Evolutionary conservation across 345 rosid species (phyloP).

Genomic region (Triadica sebifera): DNA sequence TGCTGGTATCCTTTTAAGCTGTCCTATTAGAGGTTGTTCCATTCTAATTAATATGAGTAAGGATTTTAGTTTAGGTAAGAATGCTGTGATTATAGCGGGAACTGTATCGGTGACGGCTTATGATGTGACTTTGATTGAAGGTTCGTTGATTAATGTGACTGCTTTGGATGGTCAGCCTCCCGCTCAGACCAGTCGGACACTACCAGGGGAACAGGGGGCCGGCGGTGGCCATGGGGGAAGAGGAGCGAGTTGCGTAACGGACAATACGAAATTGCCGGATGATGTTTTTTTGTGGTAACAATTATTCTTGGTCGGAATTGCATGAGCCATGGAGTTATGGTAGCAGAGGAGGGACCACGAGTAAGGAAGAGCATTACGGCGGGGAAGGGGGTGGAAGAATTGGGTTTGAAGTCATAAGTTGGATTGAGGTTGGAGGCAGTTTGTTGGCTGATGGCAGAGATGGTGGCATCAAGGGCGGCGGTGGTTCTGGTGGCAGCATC

Average conservation of each 20-base stretch:
- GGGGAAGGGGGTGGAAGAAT: constrained; percentile 73
- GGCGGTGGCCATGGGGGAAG: constrained; percentile 76
- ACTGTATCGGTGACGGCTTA: constrained; percentile 41
- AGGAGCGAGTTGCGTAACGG: constrained; percentile 61
- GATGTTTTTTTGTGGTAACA: constrained; percentile 76
- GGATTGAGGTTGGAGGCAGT: constrained; percentile 44
- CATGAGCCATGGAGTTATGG: constrained; percentile 65
- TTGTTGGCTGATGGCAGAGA: constrained; percentile 57
- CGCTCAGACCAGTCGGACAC: constrained; percentile 58
- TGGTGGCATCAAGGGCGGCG: constrained; percentile 61
- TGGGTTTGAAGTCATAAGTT: constrained; percentile 31
- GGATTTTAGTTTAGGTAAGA: constrained; percentile 38
- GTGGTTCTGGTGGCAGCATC: constrained; percentile 76
- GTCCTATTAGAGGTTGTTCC: constrained; percentile 45
- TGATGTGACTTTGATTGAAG: constrained; percentile 34
- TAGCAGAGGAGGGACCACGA: constrained; percentile 68
- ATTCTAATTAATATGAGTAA: constrained; percentile 49
- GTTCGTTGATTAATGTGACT: constrained; percentile 49
- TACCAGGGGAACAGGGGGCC: constrained; percentile 50
- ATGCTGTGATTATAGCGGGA: constrained; percentile 37
- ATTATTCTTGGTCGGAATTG: constrained; percentile 64
- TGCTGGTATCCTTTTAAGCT: constrained; percentile 41
- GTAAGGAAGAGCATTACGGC: constrained; percentile 54
- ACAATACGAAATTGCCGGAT: constrained; percentile 56
- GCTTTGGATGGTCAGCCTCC: constrained; percentile 63